These are phyloP conservation scores for Golubevia pallescens DNA, from an alignment of 1,284 basidiomycete genomes.

Conservation along the genomic window DNA sequence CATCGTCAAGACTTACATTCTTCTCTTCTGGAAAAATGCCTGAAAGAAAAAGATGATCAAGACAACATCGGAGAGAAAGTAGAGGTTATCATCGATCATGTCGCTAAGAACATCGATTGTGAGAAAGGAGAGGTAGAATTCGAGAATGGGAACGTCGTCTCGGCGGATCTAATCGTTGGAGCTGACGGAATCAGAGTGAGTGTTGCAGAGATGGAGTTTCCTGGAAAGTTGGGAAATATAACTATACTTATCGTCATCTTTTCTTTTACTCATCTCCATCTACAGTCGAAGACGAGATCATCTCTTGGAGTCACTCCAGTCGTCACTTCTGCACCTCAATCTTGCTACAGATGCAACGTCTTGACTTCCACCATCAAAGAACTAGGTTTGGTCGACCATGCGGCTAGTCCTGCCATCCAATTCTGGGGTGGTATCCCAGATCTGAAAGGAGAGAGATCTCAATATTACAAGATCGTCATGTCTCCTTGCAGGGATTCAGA, in stretches of 20 bases:
- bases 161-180: slow-evolving; percentile 72
- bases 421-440: slow-evolving; percentile 65
- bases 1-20: slow-evolving; percentile 65
- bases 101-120: slow-evolving; percentile 63
- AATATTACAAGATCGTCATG: slow-evolving; percentile 66
- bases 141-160: slow-evolving; percentile 67
- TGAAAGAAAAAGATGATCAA: background rate
- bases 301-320: slow-evolving; percentile 27
- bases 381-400: slow-evolving; percentile 61
- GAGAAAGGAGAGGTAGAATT: slow-evolving; percentile 65
- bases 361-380: slow-evolving; percentile 46
- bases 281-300: slow-evolving; percentile 1
- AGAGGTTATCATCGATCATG: slow-evolving; percentile 61
- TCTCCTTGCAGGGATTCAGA: slow-evolving; percentile 60
- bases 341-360: slow-evolving; percentile 66
- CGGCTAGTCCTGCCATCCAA: slow-evolving; percentile 63
- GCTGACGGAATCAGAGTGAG: slow-evolving; percentile 70
- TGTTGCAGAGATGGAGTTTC: background rate
- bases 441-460: slow-evolving; percentile 14
- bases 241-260: slow-evolving; percentile 22
- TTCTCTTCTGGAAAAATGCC: slow-evolving; percentile 12
- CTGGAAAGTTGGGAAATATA: background rate
- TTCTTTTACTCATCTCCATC: slow-evolving; percentile 47
- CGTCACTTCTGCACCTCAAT: slow-evolving; percentile 62
- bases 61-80: slow-evolving; percentile 10